These are phyloP conservation scores for Chaetomiaceae sp. DNA, from an alignment of 2,329 filamentous ascomycete genomes.

Conservation along the genomic window DNA sequence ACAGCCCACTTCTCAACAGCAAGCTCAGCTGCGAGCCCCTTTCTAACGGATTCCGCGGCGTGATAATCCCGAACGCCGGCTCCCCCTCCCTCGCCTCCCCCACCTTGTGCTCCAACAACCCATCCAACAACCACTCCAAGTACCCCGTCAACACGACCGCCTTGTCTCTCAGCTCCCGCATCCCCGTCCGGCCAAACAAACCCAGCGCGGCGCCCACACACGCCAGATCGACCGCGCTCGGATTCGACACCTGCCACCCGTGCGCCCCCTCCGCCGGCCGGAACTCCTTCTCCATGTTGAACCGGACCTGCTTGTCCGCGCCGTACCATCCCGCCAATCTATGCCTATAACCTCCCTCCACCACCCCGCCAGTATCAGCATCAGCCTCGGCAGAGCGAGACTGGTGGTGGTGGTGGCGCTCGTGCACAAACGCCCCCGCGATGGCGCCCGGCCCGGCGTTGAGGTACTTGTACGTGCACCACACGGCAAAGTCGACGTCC, in stretches of 20 bases:
- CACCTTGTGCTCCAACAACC: constrained; percentile 35
- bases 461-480: constrained; percentile 95
- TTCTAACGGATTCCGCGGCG: constrained; percentile 62
- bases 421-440: constrained; percentile 75
- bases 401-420: constrained; percentile 66
- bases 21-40: constrained; percentile 78
- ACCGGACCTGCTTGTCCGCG: constrained; percentile 68
- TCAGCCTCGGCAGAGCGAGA: no score
- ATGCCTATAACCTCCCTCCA: constrained; percentile 57
- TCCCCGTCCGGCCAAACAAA: constrained; percentile 68
- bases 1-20: constrained; percentile 59
- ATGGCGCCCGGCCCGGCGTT: constrained; percentile 82
- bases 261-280: constrained; percentile 71
- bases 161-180: constrained; percentile 65
- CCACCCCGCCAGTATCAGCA: no score
- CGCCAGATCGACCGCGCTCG: constrained; percentile 71
- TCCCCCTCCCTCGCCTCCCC: constrained; percentile 29
- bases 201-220: constrained; percentile 68
- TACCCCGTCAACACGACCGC: constrained; percentile 72
- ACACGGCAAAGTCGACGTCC: constrained; percentile 86
- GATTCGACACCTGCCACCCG: constrained; percentile 84
- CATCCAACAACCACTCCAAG: constrained; percentile 61
- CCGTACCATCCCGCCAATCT: constrained; percentile 86
- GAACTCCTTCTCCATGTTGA: constrained; percentile 80
- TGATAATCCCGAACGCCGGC: constrained; percentile 59